Evolutionary conservation across 1,139 yeast species (phyloP).

Genomic region (Blastobotrys ciferrii): DNA sequence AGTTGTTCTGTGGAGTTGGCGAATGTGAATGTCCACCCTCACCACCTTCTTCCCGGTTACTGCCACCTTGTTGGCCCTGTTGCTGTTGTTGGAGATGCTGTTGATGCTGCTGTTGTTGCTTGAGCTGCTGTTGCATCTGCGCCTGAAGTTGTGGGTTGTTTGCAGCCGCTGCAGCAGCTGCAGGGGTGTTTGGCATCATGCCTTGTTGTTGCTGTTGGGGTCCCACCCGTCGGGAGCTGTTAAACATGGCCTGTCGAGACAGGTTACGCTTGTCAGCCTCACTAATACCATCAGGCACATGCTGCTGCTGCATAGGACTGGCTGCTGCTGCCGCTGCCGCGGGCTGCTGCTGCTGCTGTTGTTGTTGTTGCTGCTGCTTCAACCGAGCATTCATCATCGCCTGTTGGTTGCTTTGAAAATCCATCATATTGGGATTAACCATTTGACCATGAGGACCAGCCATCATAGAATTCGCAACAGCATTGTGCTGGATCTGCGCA

Average conservation of each 20-base stretch:
- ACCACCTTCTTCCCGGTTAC: conserved; percentile 25
- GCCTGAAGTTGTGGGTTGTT: conserved; percentile 30
- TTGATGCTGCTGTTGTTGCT: conserved; percentile 29
- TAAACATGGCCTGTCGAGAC: conserved; percentile 31
- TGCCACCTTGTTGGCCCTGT: conserved; percentile 27
- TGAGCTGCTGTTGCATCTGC: conserved; percentile 22
- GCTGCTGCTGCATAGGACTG: conserved; percentile 9
- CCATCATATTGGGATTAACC: conserved; percentile 17
- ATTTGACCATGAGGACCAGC: conserved; percentile 21
- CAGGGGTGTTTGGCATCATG: conserved; percentile 21
- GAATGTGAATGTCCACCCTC: conserved; percentile 25
- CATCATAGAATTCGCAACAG: conserved; percentile 19
- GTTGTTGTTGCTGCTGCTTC: conserved; percentile 24
- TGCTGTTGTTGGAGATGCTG: conserved; percentile 27
- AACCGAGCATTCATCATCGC: conserved; percentile 12
- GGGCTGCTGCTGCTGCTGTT: conserved; percentile 19
- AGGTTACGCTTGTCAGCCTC: conserved; percentile 33
- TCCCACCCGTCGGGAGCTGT: conserved; percentile 19
- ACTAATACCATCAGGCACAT: conserved; percentile 26
- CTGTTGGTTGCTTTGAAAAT: too few species aligned
- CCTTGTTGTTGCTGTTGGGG: conserved; percentile 12
- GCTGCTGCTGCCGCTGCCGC: conserved; percentile 15
- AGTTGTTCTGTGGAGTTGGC: conserved; percentile 31
- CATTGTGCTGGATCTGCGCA: conserved; percentile 35
- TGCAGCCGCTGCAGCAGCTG: conserved; percentile 17